Evolutionary conservation across 805 yeast species (phyloP).

Genomic region (Vanderwaltozyma tropicalis): DNA sequence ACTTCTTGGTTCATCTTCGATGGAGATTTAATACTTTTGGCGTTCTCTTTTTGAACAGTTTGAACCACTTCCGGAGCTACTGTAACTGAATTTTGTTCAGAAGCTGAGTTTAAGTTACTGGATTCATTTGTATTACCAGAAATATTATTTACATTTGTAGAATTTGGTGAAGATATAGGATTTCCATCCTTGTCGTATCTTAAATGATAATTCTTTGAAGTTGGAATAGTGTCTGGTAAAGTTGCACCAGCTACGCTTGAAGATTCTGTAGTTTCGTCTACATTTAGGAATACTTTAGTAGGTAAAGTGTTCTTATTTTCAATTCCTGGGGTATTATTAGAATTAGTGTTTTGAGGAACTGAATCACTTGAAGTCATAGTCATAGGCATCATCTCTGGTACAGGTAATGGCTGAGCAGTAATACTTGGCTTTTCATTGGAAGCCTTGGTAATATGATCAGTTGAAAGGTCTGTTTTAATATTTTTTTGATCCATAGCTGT

Average conservation of each 20-base stretch:
- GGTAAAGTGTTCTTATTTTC: no score
- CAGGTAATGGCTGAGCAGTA: background rate
- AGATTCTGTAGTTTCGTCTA: background rate
- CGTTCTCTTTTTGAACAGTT: no score
- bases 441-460: no score
- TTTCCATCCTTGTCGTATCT: constrained; percentile 9
- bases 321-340: no score
- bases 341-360: background rate
- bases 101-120: background rate
- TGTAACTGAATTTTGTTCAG: background rate
- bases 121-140: background rate
- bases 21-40: background rate
- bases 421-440: background rate
- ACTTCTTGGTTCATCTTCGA: background rate
- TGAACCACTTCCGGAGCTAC: background rate
- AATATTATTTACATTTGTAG: background rate
- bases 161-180: background rate
- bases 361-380: background rate
- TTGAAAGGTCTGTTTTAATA: no score
- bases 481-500: no score
- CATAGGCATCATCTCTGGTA: background rate
- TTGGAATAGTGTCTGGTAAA: constrained; percentile 23
- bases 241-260: constrained; percentile 25
- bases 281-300: no score
- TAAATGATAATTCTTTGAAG: constrained; percentile 20